A percentile compares a stretch with the other conserved stretches of the same genome.
Conservation (phyloP, 768 basidiomycete genomes). For the Basidioascus undulatus region DNA sequence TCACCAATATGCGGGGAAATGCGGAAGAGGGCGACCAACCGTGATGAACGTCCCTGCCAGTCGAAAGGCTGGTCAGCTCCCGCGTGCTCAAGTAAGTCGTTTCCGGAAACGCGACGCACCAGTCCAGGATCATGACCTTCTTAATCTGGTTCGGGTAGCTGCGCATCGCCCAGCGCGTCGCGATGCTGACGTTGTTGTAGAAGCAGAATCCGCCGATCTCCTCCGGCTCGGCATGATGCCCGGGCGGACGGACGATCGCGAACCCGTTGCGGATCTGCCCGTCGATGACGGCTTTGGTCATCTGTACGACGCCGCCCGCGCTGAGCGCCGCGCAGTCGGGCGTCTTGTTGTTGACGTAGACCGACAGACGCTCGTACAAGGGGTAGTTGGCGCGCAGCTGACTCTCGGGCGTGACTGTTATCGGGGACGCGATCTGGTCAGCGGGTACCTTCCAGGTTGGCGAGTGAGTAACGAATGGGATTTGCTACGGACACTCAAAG, state of each 20-base stretch:
- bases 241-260: slow-evolving; percentile 88
- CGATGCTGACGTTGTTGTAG: slow-evolving; percentile 94
- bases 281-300: slow-evolving; percentile 59
- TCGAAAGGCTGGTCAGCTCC: background rate
- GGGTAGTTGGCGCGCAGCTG: slow-evolving; percentile 46
- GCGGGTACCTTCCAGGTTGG: background rate
- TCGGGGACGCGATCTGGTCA: background rate
- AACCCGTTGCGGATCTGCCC: slow-evolving; percentile 61
- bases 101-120: slow-evolving; percentile 31
- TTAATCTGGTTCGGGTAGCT: slow-evolving; percentile 32
- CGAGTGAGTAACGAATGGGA: background rate
- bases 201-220: slow-evolving; percentile 99
- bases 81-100: no score
- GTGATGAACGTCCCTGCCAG: slow-evolving; percentile 83
- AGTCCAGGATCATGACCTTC: slow-evolving; percentile 78
- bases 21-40: slow-evolving; percentile 24
- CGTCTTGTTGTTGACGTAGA: slow-evolving; percentile 72
- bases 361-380: slow-evolving; percentile 74
- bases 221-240: slow-evolving; percentile 94
- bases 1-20: background rate
- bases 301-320: slow-evolving; percentile 85
- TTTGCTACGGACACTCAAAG: slow-evolving; percentile 40
- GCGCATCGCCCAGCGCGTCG: slow-evolving; percentile 54
- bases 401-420: slow-evolving; percentile 44
- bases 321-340: slow-evolving; percentile 65